Evolutionary conservation across 768 basidiomycete genomes (phyloP).

Genomic region (Suillus clintonianus): DNA sequence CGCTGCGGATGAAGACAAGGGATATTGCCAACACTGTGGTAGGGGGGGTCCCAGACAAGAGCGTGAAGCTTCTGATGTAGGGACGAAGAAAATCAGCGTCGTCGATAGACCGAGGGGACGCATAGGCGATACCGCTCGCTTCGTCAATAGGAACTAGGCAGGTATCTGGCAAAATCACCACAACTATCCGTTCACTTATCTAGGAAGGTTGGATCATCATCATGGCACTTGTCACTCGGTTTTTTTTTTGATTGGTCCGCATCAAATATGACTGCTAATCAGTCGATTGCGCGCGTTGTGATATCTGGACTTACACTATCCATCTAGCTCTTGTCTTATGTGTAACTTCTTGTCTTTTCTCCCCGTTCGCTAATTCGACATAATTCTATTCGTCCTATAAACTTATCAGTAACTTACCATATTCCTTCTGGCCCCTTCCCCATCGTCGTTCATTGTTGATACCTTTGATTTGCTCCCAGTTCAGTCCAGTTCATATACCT

Average conservation of each 20-base stretch:
- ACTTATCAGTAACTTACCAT: constrained; percentile 19
- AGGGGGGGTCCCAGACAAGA: constrained; percentile 37
- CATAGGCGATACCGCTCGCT: constrained; percentile 66
- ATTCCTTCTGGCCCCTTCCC: constrained; percentile 19
- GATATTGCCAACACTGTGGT: constrained; percentile 64
- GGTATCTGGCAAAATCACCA: constrained; percentile 6
- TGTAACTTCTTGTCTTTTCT: constrained; percentile 1
- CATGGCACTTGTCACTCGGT: constrained; percentile 1
- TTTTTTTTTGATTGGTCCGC: constrained; percentile 18
- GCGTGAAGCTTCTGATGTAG: constrained; percentile 16
- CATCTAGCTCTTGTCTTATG: constrained; percentile 13
- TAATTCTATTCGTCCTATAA: constrained; percentile 21
- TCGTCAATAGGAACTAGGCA: constrained; percentile 45
- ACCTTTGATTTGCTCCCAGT: constrained; percentile 14
- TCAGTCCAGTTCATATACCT: constrained; percentile 24
- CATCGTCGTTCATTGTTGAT: constrained; percentile 27
- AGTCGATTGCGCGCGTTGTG: constrained; percentile 12
- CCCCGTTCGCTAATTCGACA: constrained; percentile 3
- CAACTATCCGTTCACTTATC: constrained; percentile 5
- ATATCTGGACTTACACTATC: constrained; percentile 12
- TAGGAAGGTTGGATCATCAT: constrained; percentile 16
- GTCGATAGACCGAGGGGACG: constrained; percentile 67
- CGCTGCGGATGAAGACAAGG: constrained; percentile 35
- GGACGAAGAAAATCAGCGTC: constrained; percentile 37
- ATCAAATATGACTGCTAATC: constrained; percentile 7